Base-by-base conservation (phyloP, 768 basidiomycete species). In the Kwoniella newhampshirensis region DNA sequence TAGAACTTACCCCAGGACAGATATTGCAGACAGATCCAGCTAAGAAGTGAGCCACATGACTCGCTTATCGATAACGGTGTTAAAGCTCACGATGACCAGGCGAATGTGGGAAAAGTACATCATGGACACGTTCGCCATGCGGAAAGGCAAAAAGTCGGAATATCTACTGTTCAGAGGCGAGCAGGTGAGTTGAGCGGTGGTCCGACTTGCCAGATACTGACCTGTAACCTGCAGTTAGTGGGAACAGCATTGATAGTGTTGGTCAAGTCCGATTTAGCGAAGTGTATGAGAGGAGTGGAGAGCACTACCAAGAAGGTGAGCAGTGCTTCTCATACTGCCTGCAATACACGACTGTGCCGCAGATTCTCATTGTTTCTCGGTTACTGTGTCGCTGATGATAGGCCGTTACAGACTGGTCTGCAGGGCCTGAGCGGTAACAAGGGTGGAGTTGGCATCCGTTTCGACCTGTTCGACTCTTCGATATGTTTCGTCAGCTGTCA, bases 401-500 rank as follows among this genome's bases (percentile, higher is more conserved):
- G 17, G 28, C 23, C 18, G 42, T 18, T 35, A 42, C 58, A 80
- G 80, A 81, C 81, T 9, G 81, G 81, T 2, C 58, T 81, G 30
- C 74, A 77, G 30, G 96, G 96, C 12, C 91, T 98, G 84, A 91
- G 91, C 0, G 96, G 75, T 17, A 74, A 76, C 54, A 76, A 99
- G 79, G 96, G 96, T 18, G 96, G 91, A 1, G 89, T 94, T 12
- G 92, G 87, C 5, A 90, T 99, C 62, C 86, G 96, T 12, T 79
- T 99, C 48, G 89, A 98, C 26, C 90, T 89, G 67, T 82, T 88
- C 63, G 91, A 93, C 70, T 89, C 93, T 8, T 87, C 84, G 54
- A 87, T 97, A 68, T 99, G 96, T 78, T 93, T 98, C 78, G 75
- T 99, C 60, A 97, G 94, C 8, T 91, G 90, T 3, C 96, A 98